These are phyloP conservation scores for Lodderomyces theae DNA, from an alignment of 1,139 yeast species.

Conservation along the genomic window DNA sequence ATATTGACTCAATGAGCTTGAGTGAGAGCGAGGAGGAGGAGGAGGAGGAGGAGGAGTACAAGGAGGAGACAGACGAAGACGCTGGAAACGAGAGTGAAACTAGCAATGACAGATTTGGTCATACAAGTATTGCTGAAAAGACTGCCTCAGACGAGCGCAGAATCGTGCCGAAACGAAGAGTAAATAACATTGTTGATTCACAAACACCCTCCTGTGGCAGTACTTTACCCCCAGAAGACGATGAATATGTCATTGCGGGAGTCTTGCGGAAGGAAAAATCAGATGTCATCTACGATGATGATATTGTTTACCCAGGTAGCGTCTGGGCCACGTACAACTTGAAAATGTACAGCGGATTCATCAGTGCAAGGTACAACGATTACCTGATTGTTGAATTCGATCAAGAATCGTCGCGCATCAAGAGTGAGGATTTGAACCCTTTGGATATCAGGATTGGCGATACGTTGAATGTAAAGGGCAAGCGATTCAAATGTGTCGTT, in stretches of 20 bases:
- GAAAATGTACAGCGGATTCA: conserved; percentile 34
- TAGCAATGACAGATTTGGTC: too few relatives aligned
- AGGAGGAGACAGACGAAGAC: too few relatives aligned
- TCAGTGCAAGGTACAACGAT: conserved; percentile 19
- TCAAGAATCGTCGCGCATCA: conserved; percentile 22
- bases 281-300: conserved; percentile 18
- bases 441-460: conserved; percentile 42
- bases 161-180: conserved; percentile 9
- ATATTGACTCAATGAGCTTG: neutral
- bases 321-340: conserved; percentile 41
- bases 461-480: conserved; percentile 19
- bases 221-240: neutral
- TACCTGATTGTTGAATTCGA: conserved; percentile 31
- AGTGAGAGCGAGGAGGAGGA: conserved; percentile 6
- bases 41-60: conserved; percentile 6
- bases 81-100: too few relatives aligned
- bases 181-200: conserved; percentile 12
- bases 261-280: conserved; percentile 23
- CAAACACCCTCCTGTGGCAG: conserved; percentile 10
- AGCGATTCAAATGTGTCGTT: conserved; percentile 30
- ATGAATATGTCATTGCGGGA: conserved; percentile 1
- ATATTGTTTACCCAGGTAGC: conserved; percentile 21
- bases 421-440: conserved; percentile 28
- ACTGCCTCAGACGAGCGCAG: conserved; percentile 1
- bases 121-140: neutral